Percentiles rank a stretch among this genome's conserved stretches.
Conservation (phyloP, 2,329 filamentous ascomycete species). For the Fusarium metavorans region DNA sequence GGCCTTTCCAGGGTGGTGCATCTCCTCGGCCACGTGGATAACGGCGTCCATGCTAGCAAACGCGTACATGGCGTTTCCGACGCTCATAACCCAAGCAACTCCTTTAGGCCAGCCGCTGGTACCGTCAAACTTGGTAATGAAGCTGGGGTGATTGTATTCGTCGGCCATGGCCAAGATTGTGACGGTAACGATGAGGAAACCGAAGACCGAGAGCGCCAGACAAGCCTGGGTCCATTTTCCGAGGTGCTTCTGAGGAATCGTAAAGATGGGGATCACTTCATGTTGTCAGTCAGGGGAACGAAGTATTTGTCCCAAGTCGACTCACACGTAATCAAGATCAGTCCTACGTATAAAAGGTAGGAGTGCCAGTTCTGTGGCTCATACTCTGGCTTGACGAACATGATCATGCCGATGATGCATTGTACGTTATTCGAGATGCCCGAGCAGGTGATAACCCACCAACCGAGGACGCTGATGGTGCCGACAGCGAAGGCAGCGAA, state of each 20-base stretch:
- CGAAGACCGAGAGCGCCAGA: conserved; percentile 18
- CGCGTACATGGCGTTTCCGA: conserved; percentile 34
- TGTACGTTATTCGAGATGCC: conserved; percentile 32
- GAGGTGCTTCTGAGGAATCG: conserved; percentile 29
- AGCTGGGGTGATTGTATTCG: conserved; percentile 14
- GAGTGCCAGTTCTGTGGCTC: conserved; percentile 30
- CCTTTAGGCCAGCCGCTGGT: conserved; percentile 29
- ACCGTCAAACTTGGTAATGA: conserved; percentile 13
- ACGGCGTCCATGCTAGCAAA: conserved; percentile 30
- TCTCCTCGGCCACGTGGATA: conserved; percentile 30
- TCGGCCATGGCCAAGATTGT: conserved; percentile 21
- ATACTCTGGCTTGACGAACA: conserved; percentile 22
- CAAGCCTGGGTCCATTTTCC: conserved; percentile 28
- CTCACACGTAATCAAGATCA: conserved; percentile 28
- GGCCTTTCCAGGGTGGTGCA: conserved; percentile 22
- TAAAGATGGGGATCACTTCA: conserved; percentile 36
- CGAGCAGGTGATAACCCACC: conserved; percentile 37
- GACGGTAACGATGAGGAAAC: conserved; percentile 19
- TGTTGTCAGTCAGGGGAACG: neutral
- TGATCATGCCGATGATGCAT: conserved; percentile 32
- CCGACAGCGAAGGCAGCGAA: conserved; percentile 31
- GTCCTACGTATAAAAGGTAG: conserved; percentile 28
- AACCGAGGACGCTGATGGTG: conserved; percentile 23
- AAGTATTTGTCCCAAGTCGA: neutral
- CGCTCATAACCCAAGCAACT: conserved; percentile 29